Evolutionary conservation across 1,284 basidiomycete species (phyloP).

Genomic region (Sporisorium graminicola): DNA sequence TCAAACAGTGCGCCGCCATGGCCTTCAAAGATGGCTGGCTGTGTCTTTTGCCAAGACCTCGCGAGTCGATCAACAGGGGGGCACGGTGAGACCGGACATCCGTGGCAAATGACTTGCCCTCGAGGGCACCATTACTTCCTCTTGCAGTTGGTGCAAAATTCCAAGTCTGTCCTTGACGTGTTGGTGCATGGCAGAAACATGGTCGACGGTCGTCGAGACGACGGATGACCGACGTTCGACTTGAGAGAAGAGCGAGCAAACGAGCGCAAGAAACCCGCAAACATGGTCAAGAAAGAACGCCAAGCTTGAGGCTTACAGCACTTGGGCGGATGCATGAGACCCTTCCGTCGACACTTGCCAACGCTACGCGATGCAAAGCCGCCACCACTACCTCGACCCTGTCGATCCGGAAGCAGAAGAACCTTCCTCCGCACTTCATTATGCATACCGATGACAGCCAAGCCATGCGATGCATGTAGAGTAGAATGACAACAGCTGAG

Average conservation of each 20-base stretch:
- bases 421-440: background rate
- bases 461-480: constrained; percentile 2
- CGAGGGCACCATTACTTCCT: background rate
- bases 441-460: constrained; percentile 2
- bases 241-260: too few relatives aligned
- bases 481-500: background rate
- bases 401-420: constrained; percentile 1
- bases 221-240: too few relatives aligned
- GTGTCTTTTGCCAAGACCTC: constrained; percentile 14
- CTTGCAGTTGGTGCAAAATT: background rate
- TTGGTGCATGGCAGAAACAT: too few relatives aligned
- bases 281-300: background rate
- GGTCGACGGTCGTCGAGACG: too few relatives aligned
- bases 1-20: constrained; percentile 21
- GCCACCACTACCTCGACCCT: background rate
- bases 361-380: background rate
- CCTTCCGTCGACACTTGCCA: background rate
- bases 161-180: background rate
- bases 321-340: background rate
- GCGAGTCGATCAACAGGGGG: constrained; percentile 2
- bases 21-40: background rate
- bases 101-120: too few relatives aligned
- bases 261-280: background rate
- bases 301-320: constrained; percentile 2
- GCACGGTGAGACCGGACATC: too few relatives aligned